Evolutionary conservation across 345 rosid species (phyloP).

Genomic region (Citropsis articulata): DNA sequence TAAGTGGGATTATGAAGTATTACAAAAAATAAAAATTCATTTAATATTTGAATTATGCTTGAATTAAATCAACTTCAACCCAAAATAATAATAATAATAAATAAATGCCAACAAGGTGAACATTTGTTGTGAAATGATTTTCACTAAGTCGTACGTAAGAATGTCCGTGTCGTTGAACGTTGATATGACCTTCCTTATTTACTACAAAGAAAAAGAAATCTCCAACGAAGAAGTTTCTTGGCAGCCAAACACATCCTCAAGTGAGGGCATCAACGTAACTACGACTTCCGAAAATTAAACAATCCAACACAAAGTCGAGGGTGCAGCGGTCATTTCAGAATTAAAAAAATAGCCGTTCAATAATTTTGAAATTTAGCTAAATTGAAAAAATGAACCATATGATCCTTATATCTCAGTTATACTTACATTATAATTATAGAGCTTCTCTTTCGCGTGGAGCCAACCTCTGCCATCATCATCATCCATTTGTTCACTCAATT

Average conservation of each 20-base stretch:
- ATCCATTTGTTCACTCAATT: conserved; percentile 20
- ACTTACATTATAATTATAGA: not conserved
- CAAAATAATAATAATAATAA: too few species aligned
- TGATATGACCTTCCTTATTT: too few species aligned
- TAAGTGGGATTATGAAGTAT: too few species aligned
- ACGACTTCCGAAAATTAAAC: not conserved
- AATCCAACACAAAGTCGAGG: not conserved
- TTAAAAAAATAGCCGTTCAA: conserved; percentile 23
- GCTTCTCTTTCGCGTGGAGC: not conserved
- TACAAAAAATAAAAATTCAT: too few species aligned
- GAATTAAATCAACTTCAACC: too few species aligned
- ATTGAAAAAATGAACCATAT: not conserved
- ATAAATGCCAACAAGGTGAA: too few species aligned
- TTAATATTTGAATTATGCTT: too few species aligned
- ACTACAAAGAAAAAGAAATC: not conserved
- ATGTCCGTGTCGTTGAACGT: not conserved
- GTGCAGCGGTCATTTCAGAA: not conserved
- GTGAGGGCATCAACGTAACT: not conserved
- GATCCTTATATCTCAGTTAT: not conserved
- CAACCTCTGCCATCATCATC: conserved; percentile 26
- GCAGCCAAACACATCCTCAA: not conserved
- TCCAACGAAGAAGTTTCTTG: not conserved
- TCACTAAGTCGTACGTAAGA: too few species aligned
- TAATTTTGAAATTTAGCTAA: conserved; percentile 15
- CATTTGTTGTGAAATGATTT: too few species aligned